Evolutionary conservation across 345 rosid genomes (phyloP).

Genomic region (Excoecaria cochinchinensis): DNA sequence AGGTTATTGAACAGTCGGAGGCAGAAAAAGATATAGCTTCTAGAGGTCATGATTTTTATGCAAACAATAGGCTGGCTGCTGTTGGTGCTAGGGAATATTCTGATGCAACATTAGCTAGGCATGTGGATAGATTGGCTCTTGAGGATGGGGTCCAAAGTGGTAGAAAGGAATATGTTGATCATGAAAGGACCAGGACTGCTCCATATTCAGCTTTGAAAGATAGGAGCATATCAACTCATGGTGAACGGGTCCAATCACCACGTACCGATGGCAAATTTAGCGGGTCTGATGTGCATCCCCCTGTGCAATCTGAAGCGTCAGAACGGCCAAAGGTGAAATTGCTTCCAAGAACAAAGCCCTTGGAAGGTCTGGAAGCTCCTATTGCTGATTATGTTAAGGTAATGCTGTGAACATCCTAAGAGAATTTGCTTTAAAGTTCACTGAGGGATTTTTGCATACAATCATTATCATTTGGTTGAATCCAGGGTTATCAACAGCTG

Average conservation of each 20-base stretch:
- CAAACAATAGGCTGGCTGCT: conserved; percentile 25
- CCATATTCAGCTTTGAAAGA: conserved; percentile 46
- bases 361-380: conserved; percentile 47
- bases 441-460: conserved; percentile 4
- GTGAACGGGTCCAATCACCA: conserved; percentile 35
- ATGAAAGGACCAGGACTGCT: conserved; percentile 33
- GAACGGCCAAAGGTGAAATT: conserved; percentile 73
- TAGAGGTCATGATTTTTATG: conserved; percentile 33
- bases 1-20: conserved; percentile 46
- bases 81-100: conserved; percentile 34
- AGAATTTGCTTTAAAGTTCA: neutral
- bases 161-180: conserved; percentile 40
- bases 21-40: conserved; percentile 30
- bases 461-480: conserved; percentile 24
- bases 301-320: conserved; percentile 40
- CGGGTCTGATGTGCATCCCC: conserved; percentile 37
- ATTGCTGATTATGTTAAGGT: conserved; percentile 47
- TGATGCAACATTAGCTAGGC: conserved; percentile 35
- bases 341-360: conserved; percentile 60
- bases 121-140: conserved; percentile 35
- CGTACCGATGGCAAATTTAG: conserved; percentile 40
- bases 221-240: conserved; percentile 26
- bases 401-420: conserved; percentile 1
- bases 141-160: conserved; percentile 42
- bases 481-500: conserved; percentile 31